Percentiles rank a stretch among this genome's conserved stretches.
Evolutionary conservation across 1,284 basidiomycete species (phyloP).

Genomic region (Rhodotorula sp.): DNA sequence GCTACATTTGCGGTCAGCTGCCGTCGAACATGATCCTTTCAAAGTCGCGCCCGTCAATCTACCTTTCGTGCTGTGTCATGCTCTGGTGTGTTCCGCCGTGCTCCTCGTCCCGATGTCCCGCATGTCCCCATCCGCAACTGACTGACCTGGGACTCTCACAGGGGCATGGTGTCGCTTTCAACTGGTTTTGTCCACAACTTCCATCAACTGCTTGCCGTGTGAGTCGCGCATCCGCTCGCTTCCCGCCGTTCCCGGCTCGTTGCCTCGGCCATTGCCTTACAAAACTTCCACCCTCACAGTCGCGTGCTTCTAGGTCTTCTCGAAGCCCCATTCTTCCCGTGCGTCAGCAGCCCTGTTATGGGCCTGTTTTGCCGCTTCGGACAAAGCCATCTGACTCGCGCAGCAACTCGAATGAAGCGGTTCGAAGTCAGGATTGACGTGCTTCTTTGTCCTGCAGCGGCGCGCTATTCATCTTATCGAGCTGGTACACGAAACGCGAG

Average conservation of each 20-base stretch:
- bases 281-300: no score
- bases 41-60: slow-evolving; percentile 62
- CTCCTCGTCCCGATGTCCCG: no score
- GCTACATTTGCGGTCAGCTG: slow-evolving; percentile 32
- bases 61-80: slow-evolving; percentile 69
- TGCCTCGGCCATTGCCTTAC: no score
- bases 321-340: slow-evolving; percentile 71
- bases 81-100: slow-evolving; percentile 41
- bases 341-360: slow-evolving; percentile 45
- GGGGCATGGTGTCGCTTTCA: slow-evolving; percentile 44
- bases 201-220: slow-evolving; percentile 18
- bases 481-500: slow-evolving; percentile 55
- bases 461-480: slow-evolving; percentile 53
- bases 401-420: no score
- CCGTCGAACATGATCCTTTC: slow-evolving; percentile 32
- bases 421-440: no score
- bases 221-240: no score
- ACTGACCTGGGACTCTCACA: not conserved
- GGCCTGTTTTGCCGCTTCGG: no score
- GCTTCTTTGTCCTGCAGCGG: no score
- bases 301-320: slow-evolving; percentile 45
- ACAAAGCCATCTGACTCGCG: no score
- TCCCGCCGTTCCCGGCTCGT: no score
- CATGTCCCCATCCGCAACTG: no score
- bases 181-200: slow-evolving; percentile 48